Conservation (phyloP, 805 yeast genomes). For the Nakazawaea ernobii region DNA sequence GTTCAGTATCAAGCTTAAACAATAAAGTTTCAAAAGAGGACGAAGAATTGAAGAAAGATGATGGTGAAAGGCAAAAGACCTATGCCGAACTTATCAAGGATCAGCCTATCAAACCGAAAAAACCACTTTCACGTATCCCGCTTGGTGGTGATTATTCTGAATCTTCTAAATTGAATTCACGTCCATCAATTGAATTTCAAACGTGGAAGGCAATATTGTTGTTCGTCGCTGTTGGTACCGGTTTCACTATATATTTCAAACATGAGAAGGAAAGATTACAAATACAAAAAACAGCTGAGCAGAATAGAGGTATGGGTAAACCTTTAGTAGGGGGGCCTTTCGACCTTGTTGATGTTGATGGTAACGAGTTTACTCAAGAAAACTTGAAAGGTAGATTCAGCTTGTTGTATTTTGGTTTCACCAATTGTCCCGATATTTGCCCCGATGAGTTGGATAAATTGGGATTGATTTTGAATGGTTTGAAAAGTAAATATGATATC, state of each 20-base stretch:
- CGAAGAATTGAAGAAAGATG: neutral
- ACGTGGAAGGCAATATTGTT: conserved; percentile 79
- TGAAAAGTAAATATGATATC: conserved; percentile 50
- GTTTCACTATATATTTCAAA: conserved; percentile 63
- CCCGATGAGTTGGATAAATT: conserved; percentile 96
- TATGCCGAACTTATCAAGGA: conserved; percentile 8
- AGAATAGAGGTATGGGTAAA: conserved; percentile 83
- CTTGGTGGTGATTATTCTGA: conserved; percentile 53
- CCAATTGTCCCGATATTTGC: conserved; percentile 97
- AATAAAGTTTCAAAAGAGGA: neutral
- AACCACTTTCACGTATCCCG: conserved; percentile 78
- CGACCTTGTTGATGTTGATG: conserved; percentile 62
- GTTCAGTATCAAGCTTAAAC: neutral
- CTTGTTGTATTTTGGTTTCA: conserved; percentile 90
- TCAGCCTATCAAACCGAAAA: conserved; percentile 22
- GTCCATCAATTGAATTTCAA: conserved; percentile 58
- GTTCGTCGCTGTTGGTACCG: conserved; percentile 66
- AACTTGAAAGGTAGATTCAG: conserved; percentile 76
- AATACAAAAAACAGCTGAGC: conserved; percentile 73
- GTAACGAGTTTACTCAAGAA: conserved; percentile 69
- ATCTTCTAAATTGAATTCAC: conserved; percentile 20
- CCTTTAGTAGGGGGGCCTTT: conserved; percentile 94
- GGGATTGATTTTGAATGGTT: conserved; percentile 60
- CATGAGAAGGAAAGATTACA: conserved; percentile 72
- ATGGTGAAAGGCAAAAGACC: neutral